These are phyloP conservation scores for Blastocladiella emersonii DNA, from an alignment of 371 early-diverging fungal species.

Conservation along the genomic window DNA sequence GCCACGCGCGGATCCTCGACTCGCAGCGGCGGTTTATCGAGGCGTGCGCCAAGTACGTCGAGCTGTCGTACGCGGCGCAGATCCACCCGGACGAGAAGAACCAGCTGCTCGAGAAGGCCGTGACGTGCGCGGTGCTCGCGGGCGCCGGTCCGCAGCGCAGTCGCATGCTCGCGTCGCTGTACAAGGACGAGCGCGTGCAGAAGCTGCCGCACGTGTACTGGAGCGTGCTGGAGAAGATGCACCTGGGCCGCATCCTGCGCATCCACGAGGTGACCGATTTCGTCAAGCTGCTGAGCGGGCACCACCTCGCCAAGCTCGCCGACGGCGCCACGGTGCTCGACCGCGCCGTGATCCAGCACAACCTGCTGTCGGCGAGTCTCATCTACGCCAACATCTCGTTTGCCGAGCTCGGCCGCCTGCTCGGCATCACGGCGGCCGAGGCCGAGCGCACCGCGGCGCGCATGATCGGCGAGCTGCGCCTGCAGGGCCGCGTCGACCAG, in stretches of 20 bases:
- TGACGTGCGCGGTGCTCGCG: conserved; percentile 70
- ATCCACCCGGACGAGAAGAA: conserved; percentile 50
- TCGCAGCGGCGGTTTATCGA: conserved; percentile 72
- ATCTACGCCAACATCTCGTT: conserved; percentile 82
- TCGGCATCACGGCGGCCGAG: conserved; percentile 57
- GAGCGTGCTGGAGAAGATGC: conserved; percentile 77
- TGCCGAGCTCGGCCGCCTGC: conserved; percentile 57
- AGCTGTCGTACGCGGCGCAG: conserved; percentile 54
- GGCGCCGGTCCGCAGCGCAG: conserved; percentile 82
- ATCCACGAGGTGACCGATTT: conserved; percentile 64
- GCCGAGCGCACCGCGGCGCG: conserved; percentile 71
- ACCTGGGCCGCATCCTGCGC: conserved; percentile 68
- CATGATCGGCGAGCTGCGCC: conserved; percentile 81
- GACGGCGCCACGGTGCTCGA: conserved; percentile 75
- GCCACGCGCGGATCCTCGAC: conserved; percentile 75
- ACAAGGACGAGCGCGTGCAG: conserved; percentile 76
- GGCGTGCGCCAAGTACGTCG: conserved; percentile 70
- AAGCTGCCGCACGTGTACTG: conserved; percentile 31
- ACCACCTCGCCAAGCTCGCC: conserved; percentile 55
- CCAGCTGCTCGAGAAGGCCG: conserved; percentile 26
- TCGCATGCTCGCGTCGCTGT: conserved; percentile 73
- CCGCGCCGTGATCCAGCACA: conserved; percentile 88
- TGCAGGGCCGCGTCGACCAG: conserved; percentile 82
- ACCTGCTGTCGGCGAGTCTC: conserved; percentile 65
- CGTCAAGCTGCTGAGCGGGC: conserved; percentile 49